Percentiles rank a stretch among this genome's conserved stretches.
phyloP scores from a whole-genome alignment of 2,329 filamentous ascomycete genomes.

The Atkinsonella hypoxylon region DNA sequence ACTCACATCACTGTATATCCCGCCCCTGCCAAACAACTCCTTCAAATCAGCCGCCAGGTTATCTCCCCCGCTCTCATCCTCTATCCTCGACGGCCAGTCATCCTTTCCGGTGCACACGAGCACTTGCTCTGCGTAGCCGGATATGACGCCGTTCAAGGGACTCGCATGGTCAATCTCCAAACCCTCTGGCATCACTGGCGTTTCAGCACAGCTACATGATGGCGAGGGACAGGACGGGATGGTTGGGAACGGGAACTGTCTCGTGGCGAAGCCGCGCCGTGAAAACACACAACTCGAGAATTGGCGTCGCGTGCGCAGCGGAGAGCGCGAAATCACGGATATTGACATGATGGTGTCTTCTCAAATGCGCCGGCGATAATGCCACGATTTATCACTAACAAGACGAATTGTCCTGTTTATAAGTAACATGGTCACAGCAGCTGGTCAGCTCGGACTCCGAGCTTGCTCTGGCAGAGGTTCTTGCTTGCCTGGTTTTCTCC shows the following conservation, averaged over 20 bases:
- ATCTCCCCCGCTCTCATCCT: conserved; percentile 60
- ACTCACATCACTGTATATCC: conserved; percentile 54
- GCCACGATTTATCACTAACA: neutral
- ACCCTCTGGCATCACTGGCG: conserved; percentile 49
- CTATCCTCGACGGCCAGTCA: conserved; percentile 77
- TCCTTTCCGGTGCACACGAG: conserved; percentile 68
- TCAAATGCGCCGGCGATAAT: neutral
- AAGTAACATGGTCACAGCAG: neutral
- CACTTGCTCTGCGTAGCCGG: conserved; percentile 69
- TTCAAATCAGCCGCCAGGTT: conserved; percentile 64
- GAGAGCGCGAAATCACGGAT: neutral
- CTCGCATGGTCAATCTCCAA: conserved; percentile 64
- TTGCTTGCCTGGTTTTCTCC: neutral
- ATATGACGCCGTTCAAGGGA: conserved; percentile 63
- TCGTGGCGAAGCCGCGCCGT: conserved; percentile 12
- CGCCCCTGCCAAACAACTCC: conserved; percentile 52
- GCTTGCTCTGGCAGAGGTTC: conserved; percentile 1
- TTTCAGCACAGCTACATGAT: conserved; percentile 63
- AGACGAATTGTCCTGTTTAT: neutral
- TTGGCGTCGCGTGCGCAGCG: neutral
- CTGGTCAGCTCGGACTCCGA: conserved; percentile 13
- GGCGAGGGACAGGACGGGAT: conserved; percentile 56
- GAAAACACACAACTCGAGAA: neutral
- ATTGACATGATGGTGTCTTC: conserved; percentile 3
- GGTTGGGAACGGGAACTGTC: conserved; percentile 25